Percentiles rank a stretch among this genome's conserved stretches.
phyloP scores from a whole-genome alignment of 257 asterid species.

The Solanum chmielewskii region DNA sequence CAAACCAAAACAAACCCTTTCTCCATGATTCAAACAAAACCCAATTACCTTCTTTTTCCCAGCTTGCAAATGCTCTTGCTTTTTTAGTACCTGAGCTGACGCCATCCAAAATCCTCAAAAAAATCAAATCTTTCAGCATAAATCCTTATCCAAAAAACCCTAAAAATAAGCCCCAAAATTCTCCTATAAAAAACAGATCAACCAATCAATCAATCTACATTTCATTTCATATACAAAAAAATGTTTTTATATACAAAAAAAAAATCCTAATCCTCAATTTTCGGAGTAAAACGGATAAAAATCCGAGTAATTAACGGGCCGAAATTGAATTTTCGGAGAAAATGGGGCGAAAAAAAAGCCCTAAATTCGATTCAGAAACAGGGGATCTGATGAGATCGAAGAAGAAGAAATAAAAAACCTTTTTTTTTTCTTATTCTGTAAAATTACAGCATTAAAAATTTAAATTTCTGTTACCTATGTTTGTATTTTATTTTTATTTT shows the following conservation, averaged over 20 bases:
- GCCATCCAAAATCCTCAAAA: conserved; percentile 37
- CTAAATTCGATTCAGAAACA: background rate
- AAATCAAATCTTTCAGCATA: background rate
- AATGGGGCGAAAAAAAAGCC: background rate
- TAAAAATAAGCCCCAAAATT: background rate
- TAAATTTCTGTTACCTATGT: background rate
- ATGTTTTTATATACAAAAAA: background rate
- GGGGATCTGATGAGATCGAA: background rate
- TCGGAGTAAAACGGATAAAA: background rate
- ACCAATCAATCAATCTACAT: background rate
- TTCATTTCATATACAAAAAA: background rate
- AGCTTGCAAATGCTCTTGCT: conserved; percentile 73
- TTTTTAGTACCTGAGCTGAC: conserved; percentile 68
- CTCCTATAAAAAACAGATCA: background rate
- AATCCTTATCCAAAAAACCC: background rate
- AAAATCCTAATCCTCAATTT: background rate
- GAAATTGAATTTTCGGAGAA: background rate
- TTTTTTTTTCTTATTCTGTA: background rate
- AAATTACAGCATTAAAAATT: background rate
- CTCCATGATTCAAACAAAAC: background rate
- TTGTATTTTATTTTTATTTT: too few relatives aligned
- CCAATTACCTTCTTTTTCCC: conserved; percentile 55
- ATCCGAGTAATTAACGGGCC: background rate
- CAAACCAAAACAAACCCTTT: background rate
- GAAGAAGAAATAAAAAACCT: background rate